Evolutionary conservation across 164 flowering plant genomes (phyloP), one percentile per base, ranked within the genome.

Genomic region (Malania oleifera): DNA sequence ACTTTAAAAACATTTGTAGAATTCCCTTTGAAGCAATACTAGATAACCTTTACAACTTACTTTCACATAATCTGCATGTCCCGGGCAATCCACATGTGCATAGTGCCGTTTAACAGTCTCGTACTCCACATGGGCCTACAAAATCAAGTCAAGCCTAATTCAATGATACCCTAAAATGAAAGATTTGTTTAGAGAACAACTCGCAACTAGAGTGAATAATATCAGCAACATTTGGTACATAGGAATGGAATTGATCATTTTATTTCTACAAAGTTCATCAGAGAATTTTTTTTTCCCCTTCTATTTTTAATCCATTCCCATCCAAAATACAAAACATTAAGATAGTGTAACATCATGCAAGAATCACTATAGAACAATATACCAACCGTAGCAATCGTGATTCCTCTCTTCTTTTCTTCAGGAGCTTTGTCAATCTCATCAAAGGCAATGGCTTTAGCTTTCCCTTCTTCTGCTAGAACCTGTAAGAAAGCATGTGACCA

Each of bases 361-460:
- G 25, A 60, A 59, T n/a, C n/a, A n/a, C n/a, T n/a, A n/a, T 11
- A 46, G 29, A 65, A 60, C 22, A 37, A 48, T 2, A 26, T 24
- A 3, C 77, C 22, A 57, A 93, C 99, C 77, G 97, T 86, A 31
- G 99, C 90, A 76, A 93, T 93, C 11, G 99, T 93, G 69, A 93
- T 93, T 72, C 97, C 99, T 79, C 97, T 83, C 80, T 82, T 85
- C 66, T 81, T 88, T 83, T 90, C 99, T 70, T 93, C 99, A n/a
- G 99, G 97, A 59, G 97, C 99, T 76, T 93, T 93, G 69, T 93
- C 99, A 70, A 93, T 90, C 73, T 93, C 96, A 76, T 90, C 96
- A 67, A 90, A 93, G 26, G 97, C 92, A 63, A 88, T 52, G 60
- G 96, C 99, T 61, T 93, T 88, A 15, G 97, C 96, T 72, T 88